A percentile compares a stretch with the other conserved stretches of the same genome.
Conservation (phyloP, 2,329 filamentous ascomycete species). For the Fonsecaea pedrosoi region DNA sequence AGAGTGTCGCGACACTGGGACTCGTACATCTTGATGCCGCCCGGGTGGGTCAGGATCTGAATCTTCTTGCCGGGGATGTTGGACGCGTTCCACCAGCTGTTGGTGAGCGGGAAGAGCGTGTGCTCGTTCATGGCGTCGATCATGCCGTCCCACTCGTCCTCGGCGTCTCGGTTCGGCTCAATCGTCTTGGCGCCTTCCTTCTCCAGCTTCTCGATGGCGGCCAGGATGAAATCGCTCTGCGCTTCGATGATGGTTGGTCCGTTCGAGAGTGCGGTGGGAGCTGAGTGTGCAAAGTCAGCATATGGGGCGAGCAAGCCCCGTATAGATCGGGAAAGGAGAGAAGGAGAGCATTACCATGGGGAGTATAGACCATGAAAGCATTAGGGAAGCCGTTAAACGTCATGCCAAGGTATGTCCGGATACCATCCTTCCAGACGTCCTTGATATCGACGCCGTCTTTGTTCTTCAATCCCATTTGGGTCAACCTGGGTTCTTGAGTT, state of each 20-base stretch:
- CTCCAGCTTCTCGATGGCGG: conserved; percentile 60
- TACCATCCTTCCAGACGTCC: conserved; percentile 48
- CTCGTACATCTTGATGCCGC: conserved; percentile 34
- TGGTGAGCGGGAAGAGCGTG: conserved; percentile 59
- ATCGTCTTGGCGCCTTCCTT: conserved; percentile 57
- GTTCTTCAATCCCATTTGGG: conserved; percentile 49
- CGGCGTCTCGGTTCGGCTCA: conserved; percentile 55
- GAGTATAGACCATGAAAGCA: conserved; percentile 60
- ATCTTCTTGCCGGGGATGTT: conserved; percentile 60
- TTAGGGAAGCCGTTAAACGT: conserved; percentile 55
- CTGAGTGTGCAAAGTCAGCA: conserved; percentile 33
- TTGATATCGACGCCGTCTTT: conserved; percentile 43
- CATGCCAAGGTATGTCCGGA: conserved; percentile 53
- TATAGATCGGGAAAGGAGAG: not conserved
- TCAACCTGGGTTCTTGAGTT: conserved; percentile 41
- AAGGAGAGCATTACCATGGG: conserved; percentile 50
- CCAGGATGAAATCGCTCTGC: conserved; percentile 52
- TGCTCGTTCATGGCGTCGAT: conserved; percentile 56
- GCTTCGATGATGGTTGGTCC: conserved; percentile 61
- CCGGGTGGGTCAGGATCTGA: conserved; percentile 28
- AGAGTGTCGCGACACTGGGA: conserved; percentile 21
- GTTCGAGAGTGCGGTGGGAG: conserved; percentile 34
- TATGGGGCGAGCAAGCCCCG: not conserved
- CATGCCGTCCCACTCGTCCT: conserved; percentile 57
- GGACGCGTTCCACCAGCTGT: conserved; percentile 64